Conservation (phyloP, 2,329 filamentous ascomycete species). For the Paracorniculantispora psalliotae region DNA sequence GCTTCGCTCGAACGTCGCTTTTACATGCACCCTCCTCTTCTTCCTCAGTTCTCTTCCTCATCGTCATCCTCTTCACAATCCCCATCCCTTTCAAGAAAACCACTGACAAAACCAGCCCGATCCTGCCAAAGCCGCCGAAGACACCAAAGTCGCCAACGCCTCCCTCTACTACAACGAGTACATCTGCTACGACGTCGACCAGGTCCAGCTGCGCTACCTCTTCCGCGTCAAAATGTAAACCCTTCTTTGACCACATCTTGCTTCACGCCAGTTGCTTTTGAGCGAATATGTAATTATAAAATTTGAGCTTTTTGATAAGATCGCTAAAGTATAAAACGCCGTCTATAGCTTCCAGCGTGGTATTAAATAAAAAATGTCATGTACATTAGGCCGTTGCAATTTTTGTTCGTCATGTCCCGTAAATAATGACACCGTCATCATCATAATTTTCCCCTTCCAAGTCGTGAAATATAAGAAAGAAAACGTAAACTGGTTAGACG, state of each 20-base stretch:
- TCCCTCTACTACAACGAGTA: constrained; percentile 67
- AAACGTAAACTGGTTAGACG: constrained; percentile 15
- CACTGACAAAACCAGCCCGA: constrained; percentile 41
- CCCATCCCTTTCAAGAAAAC: no score
- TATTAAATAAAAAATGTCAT: no score
- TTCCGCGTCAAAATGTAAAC: constrained; percentile 54
- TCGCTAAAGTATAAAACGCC: no score
- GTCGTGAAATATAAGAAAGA: neutral
- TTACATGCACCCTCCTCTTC: no score
- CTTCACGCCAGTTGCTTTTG: neutral
- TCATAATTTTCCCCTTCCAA: neutral
- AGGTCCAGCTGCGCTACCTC: constrained; percentile 66
- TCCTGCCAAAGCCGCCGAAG: constrained; percentile 37
- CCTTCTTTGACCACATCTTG: neutral
- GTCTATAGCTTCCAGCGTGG: no score
- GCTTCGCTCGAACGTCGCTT: no score
- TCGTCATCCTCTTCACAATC: no score
- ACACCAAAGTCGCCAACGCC: constrained; percentile 41
- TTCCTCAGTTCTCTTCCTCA: no score
- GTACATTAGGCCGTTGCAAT: no score
- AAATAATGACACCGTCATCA: neutral
- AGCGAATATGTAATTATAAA: no score
- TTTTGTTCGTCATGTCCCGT: no score
- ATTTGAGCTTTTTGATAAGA: no score
- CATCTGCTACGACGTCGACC: constrained; percentile 64